Base-by-base conservation (phyloP, 331 rosid genomes). In the Telfairia occidentalis region DNA sequence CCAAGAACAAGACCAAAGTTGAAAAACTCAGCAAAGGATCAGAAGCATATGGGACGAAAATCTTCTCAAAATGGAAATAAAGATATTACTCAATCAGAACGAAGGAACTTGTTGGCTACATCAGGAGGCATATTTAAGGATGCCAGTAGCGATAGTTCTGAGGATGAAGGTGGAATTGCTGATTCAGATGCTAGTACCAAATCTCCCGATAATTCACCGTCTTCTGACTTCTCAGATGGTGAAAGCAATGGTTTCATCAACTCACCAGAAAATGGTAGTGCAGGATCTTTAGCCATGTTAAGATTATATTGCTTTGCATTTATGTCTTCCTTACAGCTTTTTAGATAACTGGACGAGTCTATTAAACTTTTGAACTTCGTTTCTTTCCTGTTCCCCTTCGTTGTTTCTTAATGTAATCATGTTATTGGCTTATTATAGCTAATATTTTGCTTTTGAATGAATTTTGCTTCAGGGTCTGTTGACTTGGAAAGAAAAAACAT, bases 201-300 rank as follows among this genome's bases (percentile, higher is more conserved):
- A 78, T 78, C 85, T 77, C 91, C 92, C 37, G 86, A 85, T 76
- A 67, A 77, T 74, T 85, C 91, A 28, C 70, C 81, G 23, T 73
- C 82, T 24, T 87, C 96, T 40, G 87, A 85, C 81, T 88, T 66
- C 82, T 86, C 96, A 26, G 98, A 89, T 30, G 92, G 82, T 73
- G 87, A 85, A 78, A 88, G 88, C 83, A 87, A 86, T 59, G 78
- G 88, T 76, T 88, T 78, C 81, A 64, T 65, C 80, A 75, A 61
- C 73, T 75, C 83, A 42, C 80, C 78, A 21, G 78, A 8, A 29
- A 42, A 28, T 29, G 79, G 84, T 75, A 84, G 76, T 73, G 74
- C 46, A 19, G 61, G 66, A 61, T 77, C 48, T 76, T 19, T 71
- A 75, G 76, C 60, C 35, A 3, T n/a, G 15, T 28, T 9, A 10